A percentile compares a stretch with the other conserved stretches of the same genome.
These are phyloP conservation scores for Cladosporium sp. DNA, from an alignment of 2,329 filamentous ascomycete species.

Conservation along the genomic window DNA sequence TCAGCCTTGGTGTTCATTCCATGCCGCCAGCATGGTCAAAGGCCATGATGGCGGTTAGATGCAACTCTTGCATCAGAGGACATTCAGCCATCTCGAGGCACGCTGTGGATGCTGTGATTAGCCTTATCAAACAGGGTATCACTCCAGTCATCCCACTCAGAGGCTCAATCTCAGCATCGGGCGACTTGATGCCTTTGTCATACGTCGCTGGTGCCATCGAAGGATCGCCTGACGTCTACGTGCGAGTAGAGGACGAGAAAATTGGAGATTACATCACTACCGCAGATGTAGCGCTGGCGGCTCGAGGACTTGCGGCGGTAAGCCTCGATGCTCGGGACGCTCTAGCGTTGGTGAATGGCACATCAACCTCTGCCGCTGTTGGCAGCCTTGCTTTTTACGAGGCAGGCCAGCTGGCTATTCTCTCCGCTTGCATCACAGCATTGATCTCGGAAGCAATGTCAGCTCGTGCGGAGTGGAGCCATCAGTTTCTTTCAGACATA, in stretches of 20 bases:
- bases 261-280: conserved; percentile 27
- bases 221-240: conserved; percentile 45
- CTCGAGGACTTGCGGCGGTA: conserved; percentile 35
- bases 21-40: conserved; percentile 56
- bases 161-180: conserved; percentile 60
- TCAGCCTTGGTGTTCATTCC: conserved; percentile 15
- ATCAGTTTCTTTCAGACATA: conserved; percentile 58
- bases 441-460: conserved; percentile 61
- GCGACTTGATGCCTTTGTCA: conserved; percentile 58
- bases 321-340: conserved; percentile 52
- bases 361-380: conserved; percentile 48
- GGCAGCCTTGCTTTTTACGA: conserved; percentile 53
- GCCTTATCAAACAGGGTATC: conserved; percentile 37
- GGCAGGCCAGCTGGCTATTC: conserved; percentile 52
- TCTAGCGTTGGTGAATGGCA: conserved; percentile 53
- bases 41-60: conserved; percentile 56
- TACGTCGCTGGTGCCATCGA: conserved; percentile 54
- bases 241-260: conserved; percentile 34
- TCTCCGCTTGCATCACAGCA: conserved; percentile 61
- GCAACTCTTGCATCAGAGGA: conserved; percentile 58
- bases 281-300: conserved; percentile 36
- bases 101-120: conserved; percentile 48
- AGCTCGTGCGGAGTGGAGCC: conserved; percentile 57
- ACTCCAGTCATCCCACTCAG: conserved; percentile 56
- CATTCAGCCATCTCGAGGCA: conserved; percentile 55